Conservation (phyloP, 1,284 basidiomycete genomes). For the Cryptococcus neoformans region DNA sequence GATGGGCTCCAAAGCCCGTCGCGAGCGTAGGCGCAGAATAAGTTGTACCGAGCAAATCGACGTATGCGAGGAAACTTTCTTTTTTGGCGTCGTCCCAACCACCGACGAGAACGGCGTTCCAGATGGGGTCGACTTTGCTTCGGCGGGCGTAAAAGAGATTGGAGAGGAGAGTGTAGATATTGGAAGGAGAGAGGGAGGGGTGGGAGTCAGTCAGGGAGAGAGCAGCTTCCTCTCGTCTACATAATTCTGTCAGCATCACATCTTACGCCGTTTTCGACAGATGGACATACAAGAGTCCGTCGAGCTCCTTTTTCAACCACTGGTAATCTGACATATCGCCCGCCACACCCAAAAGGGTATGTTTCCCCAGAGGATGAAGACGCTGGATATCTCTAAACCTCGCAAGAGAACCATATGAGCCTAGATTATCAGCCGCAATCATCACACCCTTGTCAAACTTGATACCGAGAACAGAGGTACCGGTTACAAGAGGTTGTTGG, state of each 20-base stretch:
- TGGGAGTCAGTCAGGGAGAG: slow-evolving; percentile 72
- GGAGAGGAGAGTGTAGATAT: slow-evolving; percentile 91
- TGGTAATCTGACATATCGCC: slow-evolving; percentile 99
- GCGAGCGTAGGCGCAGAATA: slow-evolving; percentile 93
- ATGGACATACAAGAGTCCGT: slow-evolving; percentile 39
- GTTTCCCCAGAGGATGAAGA: slow-evolving; percentile 72
- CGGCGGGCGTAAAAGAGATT: slow-evolving; percentile 89
- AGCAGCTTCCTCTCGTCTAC: slow-evolving; percentile 62
- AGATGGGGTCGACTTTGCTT: slow-evolving; percentile 87
- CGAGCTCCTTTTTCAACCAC: slow-evolving; percentile 70
- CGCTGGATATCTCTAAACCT: slow-evolving; percentile 94
- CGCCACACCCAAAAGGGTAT: slow-evolving; percentile 85
- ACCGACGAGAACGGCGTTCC: slow-evolving; percentile 95
- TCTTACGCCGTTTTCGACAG: too few relatives aligned
- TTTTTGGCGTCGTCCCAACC: slow-evolving; percentile 74
- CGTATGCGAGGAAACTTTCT: slow-evolving; percentile 83
- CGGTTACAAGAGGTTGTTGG: slow-evolving; percentile 87
- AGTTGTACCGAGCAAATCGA: slow-evolving; percentile 95
- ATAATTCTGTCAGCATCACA: too few relatives aligned
- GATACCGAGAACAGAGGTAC: slow-evolving; percentile 90
- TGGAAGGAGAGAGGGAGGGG: slow-evolving; percentile 69
- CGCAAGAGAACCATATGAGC: slow-evolving; percentile 95
- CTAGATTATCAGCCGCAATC: slow-evolving; percentile 99
- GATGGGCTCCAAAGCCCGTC: slow-evolving; percentile 93
- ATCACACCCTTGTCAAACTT: slow-evolving; percentile 96